A percentile compares a stretch with the other conserved stretches of the same genome.
These are phyloP conservation scores for Camelina hispida DNA, from an alignment of 345 rosid genomes.

Conservation along the genomic window DNA sequence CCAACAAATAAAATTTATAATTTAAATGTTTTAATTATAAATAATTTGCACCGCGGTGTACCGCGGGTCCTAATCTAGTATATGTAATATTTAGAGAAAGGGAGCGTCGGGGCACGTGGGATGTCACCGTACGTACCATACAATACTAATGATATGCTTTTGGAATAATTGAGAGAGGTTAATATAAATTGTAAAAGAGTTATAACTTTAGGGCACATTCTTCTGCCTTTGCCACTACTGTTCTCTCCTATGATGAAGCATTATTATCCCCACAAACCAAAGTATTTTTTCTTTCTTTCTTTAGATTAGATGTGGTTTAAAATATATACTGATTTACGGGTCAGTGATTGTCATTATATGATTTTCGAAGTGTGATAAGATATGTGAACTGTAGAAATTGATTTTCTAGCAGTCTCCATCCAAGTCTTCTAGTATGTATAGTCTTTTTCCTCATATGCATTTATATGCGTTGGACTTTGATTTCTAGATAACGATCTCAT, in stretches of 20 bases:
- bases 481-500: background rate
- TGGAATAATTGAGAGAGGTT: slow-evolving; percentile 35
- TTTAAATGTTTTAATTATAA: too few relatives aligned
- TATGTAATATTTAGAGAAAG: slow-evolving; percentile 29
- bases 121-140: slow-evolving; percentile 45
- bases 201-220: slow-evolving; percentile 41
- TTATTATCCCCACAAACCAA: slow-evolving; percentile 37
- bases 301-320: slow-evolving; percentile 9
- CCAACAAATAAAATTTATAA: too few relatives aligned
- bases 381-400: background rate
- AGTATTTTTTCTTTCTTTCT: background rate
- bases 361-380: slow-evolving; percentile 1
- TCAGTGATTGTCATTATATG: background rate
- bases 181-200: slow-evolving; percentile 34
- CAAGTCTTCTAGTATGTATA: background rate
- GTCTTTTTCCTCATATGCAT: background rate
- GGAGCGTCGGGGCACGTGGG: slow-evolving; percentile 42
- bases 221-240: slow-evolving; percentile 36
- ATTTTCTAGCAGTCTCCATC: background rate
- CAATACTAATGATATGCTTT: slow-evolving; percentile 39
- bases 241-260: slow-evolving; percentile 36
- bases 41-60: too few relatives aligned
- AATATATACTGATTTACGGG: background rate
- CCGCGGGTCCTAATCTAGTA: too few relatives aligned
- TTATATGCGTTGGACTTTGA: background rate